A percentile compares a stretch with the other conserved stretches of the same genome.
These are phyloP conservation scores for Podila minutissima DNA, from an alignment of 192 early-diverging fungal species.

Conservation along the genomic window DNA sequence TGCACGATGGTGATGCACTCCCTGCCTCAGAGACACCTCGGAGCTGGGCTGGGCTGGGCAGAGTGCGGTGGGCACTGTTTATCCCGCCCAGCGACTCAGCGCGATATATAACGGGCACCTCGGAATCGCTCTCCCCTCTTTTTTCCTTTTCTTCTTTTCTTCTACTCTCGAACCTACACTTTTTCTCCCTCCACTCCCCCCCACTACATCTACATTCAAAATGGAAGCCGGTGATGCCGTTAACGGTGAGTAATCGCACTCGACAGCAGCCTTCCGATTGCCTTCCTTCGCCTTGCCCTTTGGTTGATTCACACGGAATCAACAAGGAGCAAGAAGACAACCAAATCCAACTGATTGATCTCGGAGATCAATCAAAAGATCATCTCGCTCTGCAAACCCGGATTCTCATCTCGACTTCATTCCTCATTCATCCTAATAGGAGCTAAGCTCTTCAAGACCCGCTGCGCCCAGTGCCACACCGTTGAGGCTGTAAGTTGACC, in stretches of 20 bases:
- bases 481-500: conserved; percentile 67
- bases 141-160: neutral
- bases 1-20: neutral
- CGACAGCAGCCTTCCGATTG: neutral
- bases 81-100: neutral
- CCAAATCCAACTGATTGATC: neutral
- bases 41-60: neutral
- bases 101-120: neutral
- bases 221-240: conserved; percentile 43
- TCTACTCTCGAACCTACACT: neutral
- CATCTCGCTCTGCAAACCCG: neutral
- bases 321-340: neutral
- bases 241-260: conserved; percentile 19
- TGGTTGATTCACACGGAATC: neutral
- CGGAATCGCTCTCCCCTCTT: conserved; percentile 12
- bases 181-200: conserved; percentile 1
- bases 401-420: neutral
- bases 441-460: conserved; percentile 89
- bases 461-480: conserved; percentile 98
- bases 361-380: conserved; percentile 7
- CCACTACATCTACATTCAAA: conserved; percentile 15
- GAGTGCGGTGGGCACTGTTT: neutral
- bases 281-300: neutral
- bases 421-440: conserved; percentile 8
- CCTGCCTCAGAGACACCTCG: neutral